A percentile compares a stretch with the other conserved stretches of the same genome.
Conservation (phyloP, 805 yeast genomes). For the Myxozyma geophila region DNA sequence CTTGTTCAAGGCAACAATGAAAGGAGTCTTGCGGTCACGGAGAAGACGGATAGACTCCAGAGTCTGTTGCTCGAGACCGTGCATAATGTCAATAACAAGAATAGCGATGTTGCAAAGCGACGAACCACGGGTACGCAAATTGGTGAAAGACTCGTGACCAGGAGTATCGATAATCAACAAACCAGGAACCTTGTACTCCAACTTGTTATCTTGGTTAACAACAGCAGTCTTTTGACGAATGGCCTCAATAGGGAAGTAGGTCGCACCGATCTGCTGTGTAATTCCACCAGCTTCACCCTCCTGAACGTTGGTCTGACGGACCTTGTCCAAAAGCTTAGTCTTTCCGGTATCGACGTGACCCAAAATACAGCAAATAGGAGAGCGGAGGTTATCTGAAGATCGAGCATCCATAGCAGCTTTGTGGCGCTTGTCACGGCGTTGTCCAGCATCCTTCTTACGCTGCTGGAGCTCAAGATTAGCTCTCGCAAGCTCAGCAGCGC, state of each 20-base stretch:
- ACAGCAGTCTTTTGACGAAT: slow-evolving; percentile 88
- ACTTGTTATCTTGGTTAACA: slow-evolving; percentile 83
- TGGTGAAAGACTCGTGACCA: slow-evolving; percentile 99
- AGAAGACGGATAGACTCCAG: slow-evolving; percentile 88
- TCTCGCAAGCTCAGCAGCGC: slow-evolving; percentile 20
- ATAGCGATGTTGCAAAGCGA: slow-evolving; percentile 99
- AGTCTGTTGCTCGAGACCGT: slow-evolving; percentile 98
- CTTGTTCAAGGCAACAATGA: slow-evolving; percentile 94
- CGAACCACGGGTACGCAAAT: slow-evolving; percentile 97
- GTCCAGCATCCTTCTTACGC: slow-evolving; percentile 46
- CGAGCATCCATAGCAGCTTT: slow-evolving; percentile 47
- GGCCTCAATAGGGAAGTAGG: slow-evolving; percentile 97
- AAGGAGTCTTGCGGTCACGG: slow-evolving; percentile 97
- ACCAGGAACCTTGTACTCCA: slow-evolving; percentile 92
- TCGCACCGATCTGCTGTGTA: slow-evolving; percentile 99
- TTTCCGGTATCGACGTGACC: slow-evolving; percentile 99
- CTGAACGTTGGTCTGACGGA: slow-evolving; percentile 98
- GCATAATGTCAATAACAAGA: slow-evolving; percentile 97
- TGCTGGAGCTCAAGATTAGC: slow-evolving; percentile 44
- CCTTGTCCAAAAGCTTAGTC: slow-evolving; percentile 92
- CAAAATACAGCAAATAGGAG: slow-evolving; percentile 98
- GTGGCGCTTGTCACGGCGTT: slow-evolving; percentile 47
- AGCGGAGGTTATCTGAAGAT: slow-evolving; percentile 71
- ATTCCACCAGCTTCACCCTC: slow-evolving; percentile 99
- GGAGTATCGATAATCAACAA: slow-evolving; percentile 96